Percentiles rank a stretch among this genome's conserved stretches.
Conservation (phyloP, 768 basidiomycete genomes). For the Rhodotorula paludigena region DNA sequence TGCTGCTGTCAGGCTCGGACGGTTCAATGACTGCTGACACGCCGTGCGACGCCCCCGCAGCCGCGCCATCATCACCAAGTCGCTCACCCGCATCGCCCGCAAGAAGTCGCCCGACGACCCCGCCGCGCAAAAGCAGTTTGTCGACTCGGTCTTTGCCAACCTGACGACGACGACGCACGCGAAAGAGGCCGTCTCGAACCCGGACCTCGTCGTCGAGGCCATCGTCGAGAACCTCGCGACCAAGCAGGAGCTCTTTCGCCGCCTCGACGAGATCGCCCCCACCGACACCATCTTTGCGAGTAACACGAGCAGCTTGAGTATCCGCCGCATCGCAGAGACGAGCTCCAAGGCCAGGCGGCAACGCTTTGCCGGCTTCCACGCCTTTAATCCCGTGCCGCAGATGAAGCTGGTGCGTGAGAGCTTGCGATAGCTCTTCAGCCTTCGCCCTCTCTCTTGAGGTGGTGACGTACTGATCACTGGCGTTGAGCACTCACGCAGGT, state of each 20-base stretch:
- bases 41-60: slow-evolving; percentile 34
- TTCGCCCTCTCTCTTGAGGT: neutral
- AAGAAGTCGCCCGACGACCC: slow-evolving; percentile 45
- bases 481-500: slow-evolving; percentile 36
- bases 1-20: neutral
- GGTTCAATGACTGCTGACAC: too few species aligned
- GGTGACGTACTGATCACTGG: neutral
- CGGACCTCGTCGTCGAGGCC: slow-evolving; percentile 52
- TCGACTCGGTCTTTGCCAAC: slow-evolving; percentile 45
- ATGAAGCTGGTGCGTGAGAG: slow-evolving; percentile 47
- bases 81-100: slow-evolving; percentile 48
- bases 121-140: slow-evolving; percentile 35
- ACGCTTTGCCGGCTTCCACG: slow-evolving; percentile 50
- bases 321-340: slow-evolving; percentile 48
- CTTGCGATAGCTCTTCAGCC: too few species aligned
- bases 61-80: slow-evolving; percentile 49
- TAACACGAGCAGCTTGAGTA: slow-evolving; percentile 50
- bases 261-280: slow-evolving; percentile 47
- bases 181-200: slow-evolving; percentile 44
- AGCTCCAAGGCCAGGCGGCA: slow-evolving; percentile 42
- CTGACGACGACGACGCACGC: slow-evolving; percentile 49
- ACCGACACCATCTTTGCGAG: slow-evolving; percentile 49
- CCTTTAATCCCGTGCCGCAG: slow-evolving; percentile 49
- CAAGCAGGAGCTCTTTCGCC: slow-evolving; percentile 50
- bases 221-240: slow-evolving; percentile 51